Evolutionary conservation across 2,329 filamentous ascomycete species (phyloP).

Genomic region (Calonectria pseudoreteaudii): DNA sequence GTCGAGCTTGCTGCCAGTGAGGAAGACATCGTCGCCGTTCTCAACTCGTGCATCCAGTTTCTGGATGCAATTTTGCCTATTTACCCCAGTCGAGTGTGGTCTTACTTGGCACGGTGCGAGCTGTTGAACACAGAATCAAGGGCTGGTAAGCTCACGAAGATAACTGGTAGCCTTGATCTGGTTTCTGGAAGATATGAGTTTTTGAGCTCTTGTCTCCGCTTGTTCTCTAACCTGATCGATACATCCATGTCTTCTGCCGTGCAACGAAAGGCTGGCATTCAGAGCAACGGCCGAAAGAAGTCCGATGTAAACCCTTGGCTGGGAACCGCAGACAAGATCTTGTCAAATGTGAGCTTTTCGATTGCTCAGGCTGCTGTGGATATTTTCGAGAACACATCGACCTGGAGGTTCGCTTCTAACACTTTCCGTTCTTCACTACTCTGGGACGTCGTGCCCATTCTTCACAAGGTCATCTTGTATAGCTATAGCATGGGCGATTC

Average conservation of each 20-base stretch:
- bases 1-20: slow-evolving; percentile 68
- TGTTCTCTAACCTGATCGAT: slow-evolving; percentile 82
- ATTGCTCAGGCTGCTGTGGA: slow-evolving; percentile 83
- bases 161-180: slow-evolving; percentile 87
- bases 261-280: slow-evolving; percentile 69
- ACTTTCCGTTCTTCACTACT: slow-evolving; percentile 78
- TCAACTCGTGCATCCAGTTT: slow-evolving; percentile 82
- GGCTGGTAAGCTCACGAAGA: slow-evolving; percentile 79
- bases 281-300: slow-evolving; percentile 59
- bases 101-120: slow-evolving; percentile 84
- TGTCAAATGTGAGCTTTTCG: slow-evolving; percentile 77
- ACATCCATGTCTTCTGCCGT: slow-evolving; percentile 79
- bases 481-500: slow-evolving; percentile 80
- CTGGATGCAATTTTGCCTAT: slow-evolving; percentile 77
- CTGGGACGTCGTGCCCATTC: slow-evolving; percentile 73
- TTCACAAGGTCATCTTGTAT: slow-evolving; percentile 78
- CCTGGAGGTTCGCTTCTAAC: slow-evolving; percentile 82
- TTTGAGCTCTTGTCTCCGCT: slow-evolving; percentile 76
- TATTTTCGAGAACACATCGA: slow-evolving; percentile 85
- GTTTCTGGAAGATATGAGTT: slow-evolving; percentile 82
- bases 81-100: slow-evolving; percentile 90
- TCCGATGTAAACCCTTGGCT: slow-evolving; percentile 69
- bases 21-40: slow-evolving; percentile 73
- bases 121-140: slow-evolving; percentile 82
- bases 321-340: slow-evolving; percentile 81